Percentiles rank a stretch among this genome's conserved stretches.
phyloP scores from a whole-genome alignment of 2,329 filamentous ascomycete species.

The Colletotrichum chrysophilum region DNA sequence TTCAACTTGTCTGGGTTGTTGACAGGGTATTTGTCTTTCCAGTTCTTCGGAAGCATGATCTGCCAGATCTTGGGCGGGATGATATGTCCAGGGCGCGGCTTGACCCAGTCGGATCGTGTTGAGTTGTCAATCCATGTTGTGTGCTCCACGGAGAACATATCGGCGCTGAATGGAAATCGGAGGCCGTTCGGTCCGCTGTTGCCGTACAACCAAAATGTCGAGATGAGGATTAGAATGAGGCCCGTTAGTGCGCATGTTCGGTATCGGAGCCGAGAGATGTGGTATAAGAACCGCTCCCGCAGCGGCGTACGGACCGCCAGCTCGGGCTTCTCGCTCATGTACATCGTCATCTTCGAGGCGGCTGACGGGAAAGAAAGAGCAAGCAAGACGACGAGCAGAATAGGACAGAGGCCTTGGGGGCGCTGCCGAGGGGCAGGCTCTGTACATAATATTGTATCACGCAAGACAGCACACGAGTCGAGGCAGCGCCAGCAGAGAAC shows the following conservation, averaged over 20 bases:
- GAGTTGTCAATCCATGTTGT: not conserved
- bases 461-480: not conserved
- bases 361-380: not conserved
- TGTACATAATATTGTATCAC: not conserved
- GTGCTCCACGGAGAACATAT: not conserved
- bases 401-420: too few species aligned
- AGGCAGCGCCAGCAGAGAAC: not conserved
- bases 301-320: not conserved
- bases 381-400: not conserved
- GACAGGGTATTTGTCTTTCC: not conserved
- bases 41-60: conserved; percentile 16
- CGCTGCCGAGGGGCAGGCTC: not conserved
- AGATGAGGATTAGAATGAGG: not conserved
- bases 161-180: not conserved
- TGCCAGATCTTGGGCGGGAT: conserved; percentile 22
- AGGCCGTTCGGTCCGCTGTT: not conserved
- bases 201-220: not conserved
- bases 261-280: not conserved
- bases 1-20: not conserved
- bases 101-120: not conserved
- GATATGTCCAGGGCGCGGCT: not conserved
- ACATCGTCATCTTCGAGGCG: not conserved
- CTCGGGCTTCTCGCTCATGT: not conserved
- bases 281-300: not conserved
- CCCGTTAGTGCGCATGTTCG: not conserved